Evolutionary conservation across 140 eudicot species (phyloP).

Genomic region (Cichorium intybus): DNA sequence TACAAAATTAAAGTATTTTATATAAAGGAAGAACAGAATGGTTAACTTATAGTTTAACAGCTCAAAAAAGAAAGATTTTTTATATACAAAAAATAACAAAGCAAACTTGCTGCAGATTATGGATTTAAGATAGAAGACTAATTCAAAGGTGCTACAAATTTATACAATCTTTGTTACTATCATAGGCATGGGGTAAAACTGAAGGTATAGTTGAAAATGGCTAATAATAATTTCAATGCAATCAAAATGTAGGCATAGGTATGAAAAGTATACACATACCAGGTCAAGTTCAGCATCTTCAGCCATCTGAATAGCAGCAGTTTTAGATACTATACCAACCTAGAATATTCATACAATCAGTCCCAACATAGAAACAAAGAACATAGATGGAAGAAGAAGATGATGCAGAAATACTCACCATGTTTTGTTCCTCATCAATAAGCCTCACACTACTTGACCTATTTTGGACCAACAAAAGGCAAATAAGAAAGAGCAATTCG

Average conservation of each 20-base stretch:
- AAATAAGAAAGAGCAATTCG: neutral
- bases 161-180: neutral
- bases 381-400: constrained; percentile 2
- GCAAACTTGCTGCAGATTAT: constrained; percentile 10
- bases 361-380: constrained; percentile 1
- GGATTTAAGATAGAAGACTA: neutral
- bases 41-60: neutral
- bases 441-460: constrained; percentile 90
- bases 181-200: neutral
- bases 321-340: constrained; percentile 86
- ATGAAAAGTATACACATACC: constrained; percentile 36
- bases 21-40: neutral
- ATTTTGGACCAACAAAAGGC: constrained; percentile 17
- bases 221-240: neutral
- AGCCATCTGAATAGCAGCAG: constrained; percentile 80
- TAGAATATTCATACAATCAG: constrained; percentile 26
- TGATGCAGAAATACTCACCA: constrained; percentile 48
- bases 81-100: neutral
- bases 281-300: constrained; percentile 87
- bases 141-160: neutral
- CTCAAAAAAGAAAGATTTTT: neutral
- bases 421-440: constrained; percentile 75
- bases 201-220: constrained; percentile 3
- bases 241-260: neutral
- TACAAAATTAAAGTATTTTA: constrained; percentile 27